Evolutionary conservation across 176 grass and related monocot genomes (phyloP), one percentile per base, ranked within the genome.

Genomic region (Aegilops sharonensis): DNA sequence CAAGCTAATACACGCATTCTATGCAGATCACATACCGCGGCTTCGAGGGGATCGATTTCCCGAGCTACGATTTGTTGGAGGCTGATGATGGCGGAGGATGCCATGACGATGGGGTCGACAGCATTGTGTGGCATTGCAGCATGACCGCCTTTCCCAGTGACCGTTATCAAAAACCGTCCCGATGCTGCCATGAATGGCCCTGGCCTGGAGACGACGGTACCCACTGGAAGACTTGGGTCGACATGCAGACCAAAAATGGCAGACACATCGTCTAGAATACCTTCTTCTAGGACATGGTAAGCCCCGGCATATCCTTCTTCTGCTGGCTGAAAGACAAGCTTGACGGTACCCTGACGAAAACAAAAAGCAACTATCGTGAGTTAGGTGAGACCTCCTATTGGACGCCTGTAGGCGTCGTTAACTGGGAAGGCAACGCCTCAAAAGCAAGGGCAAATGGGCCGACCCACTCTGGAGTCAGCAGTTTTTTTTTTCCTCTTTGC

Each of bases 241-340:
- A 74, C 71, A 74, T 48, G 71, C 23, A 74, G 71, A 17, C 71
- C 71, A 3, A 74, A 74, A 74, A 74, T 74, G 40, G 23, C 40
- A 1, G 71, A 74, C 23, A 74, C 71, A 17, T 74, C 42, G 1
- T 74, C 71, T 48, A 74, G 71, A 74, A 48, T 24, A 48, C 71
- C 71, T 48, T 74, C 40, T 48, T 74, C 71, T 74, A 74, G 71
- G 45, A 74, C 40, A 74, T 48, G 71, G 40, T 74, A 42, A 0
- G 71, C 71, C 42, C 71, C 71, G 0, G 71, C 71, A 74, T 48
- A 74, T 3, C 71, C 71, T 74, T 74, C 71, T 74, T 74, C 71
- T 48, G 71, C 71, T 74, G 71, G 71, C 71, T 74, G 71, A 24
- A 74, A 74, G 13, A 74, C 40, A 47, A 74, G 71, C 71, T 74